phyloP scores from a whole-genome alignment of 2,329 filamentous ascomycete species.

The Domatiomyces catenatus region DNA sequence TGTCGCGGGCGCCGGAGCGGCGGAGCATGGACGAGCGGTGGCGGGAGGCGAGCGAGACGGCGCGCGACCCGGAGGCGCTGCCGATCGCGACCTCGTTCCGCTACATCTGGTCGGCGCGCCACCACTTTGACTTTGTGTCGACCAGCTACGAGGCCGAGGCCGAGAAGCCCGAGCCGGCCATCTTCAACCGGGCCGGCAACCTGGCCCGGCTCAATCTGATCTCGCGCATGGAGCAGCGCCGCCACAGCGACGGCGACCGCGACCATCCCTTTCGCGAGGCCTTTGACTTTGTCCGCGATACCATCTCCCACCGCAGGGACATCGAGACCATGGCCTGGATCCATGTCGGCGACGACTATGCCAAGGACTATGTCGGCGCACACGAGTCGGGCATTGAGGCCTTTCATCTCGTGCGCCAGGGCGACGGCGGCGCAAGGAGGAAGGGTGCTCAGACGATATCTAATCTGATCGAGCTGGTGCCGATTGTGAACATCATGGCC shows the following conservation, averaged over 20 bases:
- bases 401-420: slow-evolving; percentile 21
- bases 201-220: slow-evolving; percentile 4
- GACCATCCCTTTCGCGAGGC: slow-evolving; percentile 4
- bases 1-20: slow-evolving; percentile 19
- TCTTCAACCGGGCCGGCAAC: slow-evolving; percentile 26
- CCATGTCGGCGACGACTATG: slow-evolving; percentile 32
- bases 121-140: slow-evolving; percentile 30
- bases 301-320: background rate
- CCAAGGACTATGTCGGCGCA: slow-evolving; percentile 28
- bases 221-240: slow-evolving; percentile 6
- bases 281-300: background rate
- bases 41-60: background rate
- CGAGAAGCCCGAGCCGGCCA: slow-evolving; percentile 28
- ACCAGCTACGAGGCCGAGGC: slow-evolving; percentile 32
- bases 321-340: slow-evolving; percentile 14
- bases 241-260: slow-evolving; percentile 2
- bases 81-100: slow-evolving; percentile 1
- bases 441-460: slow-evolving; percentile 5
- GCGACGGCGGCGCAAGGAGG: slow-evolving; percentile 1
- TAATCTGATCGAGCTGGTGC: slow-evolving; percentile 7
- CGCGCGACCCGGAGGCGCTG: background rate
- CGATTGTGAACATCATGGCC: slow-evolving; percentile 11
- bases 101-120: slow-evolving; percentile 5
- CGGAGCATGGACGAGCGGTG: slow-evolving; percentile 8
- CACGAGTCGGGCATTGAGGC: slow-evolving; percentile 25